These are phyloP conservation scores for Rhododendron ovatum DNA, from an alignment of 148 eudicot species.

Conservation along the genomic window DNA sequence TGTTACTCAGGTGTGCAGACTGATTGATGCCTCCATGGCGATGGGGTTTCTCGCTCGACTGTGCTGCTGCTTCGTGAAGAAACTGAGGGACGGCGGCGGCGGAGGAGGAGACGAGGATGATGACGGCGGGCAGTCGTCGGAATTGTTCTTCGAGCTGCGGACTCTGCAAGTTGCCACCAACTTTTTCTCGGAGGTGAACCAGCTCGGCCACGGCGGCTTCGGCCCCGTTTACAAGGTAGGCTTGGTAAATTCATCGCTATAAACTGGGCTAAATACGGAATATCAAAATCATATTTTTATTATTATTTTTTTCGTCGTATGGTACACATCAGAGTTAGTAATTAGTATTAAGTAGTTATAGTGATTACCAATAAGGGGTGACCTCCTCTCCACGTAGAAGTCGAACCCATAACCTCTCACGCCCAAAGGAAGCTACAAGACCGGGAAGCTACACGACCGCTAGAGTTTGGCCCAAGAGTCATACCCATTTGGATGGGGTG, in stretches of 20 bases:
- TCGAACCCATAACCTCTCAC: too few species aligned
- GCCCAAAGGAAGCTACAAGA: too few species aligned
- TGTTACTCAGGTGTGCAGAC: not conserved
- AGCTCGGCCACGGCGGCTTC: conserved; percentile 58
- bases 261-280: not conserved
- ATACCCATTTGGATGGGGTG: too few species aligned
- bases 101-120: not conserved
- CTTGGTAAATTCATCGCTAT: not conserved
- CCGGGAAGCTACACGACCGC: too few species aligned
- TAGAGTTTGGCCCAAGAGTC: too few species aligned
- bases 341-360: too few species aligned
- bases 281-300: too few species aligned
- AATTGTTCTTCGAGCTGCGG: conserved; percentile 36
- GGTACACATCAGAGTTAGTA: too few species aligned
- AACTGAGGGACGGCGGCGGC: not conserved
- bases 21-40: conserved; percentile 18
- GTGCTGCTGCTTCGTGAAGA: conserved; percentile 19
- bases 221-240: conserved; percentile 65
- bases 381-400: too few species aligned
- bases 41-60: conserved; percentile 19
- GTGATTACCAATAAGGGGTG: too few species aligned
- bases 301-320: too few species aligned
- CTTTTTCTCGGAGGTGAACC: conserved; percentile 47
- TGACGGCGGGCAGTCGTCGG: conserved; percentile 12
- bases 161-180: conserved; percentile 50